phyloP scores from a whole-genome alignment of 2,329 filamentous ascomycete genomes.

The Massarina eburnea region DNA sequence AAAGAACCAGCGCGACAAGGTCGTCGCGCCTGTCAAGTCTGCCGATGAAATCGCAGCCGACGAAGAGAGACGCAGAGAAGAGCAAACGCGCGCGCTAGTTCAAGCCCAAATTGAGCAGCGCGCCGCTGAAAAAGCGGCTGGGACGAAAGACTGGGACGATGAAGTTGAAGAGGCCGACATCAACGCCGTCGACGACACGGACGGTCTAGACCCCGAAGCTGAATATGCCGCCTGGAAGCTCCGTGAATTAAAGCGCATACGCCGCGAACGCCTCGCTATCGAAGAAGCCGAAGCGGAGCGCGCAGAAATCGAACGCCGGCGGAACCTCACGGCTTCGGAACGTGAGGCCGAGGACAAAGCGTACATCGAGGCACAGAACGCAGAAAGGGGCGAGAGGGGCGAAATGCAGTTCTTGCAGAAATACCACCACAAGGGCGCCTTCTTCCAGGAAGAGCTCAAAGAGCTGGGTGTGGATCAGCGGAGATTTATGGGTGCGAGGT shows the following conservation, averaged over 20 bases:
- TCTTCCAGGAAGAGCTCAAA: conserved; percentile 81
- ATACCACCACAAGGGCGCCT: conserved; percentile 96
- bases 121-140: conserved; percentile 70
- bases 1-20: conserved; percentile 59
- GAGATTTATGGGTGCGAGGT: conserved; percentile 82
- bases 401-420: conserved; percentile 91
- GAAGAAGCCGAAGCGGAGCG: conserved; percentile 81
- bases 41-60: conserved; percentile 50
- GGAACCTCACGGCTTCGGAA: conserved; percentile 84
- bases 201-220: conserved; percentile 81
- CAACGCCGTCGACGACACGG: conserved; percentile 83
- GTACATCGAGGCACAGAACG: conserved; percentile 74
- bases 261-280: conserved; percentile 81
- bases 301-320: conserved; percentile 84
- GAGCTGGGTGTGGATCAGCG: conserved; percentile 75
- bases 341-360: conserved; percentile 81
- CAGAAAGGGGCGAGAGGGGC: conserved; percentile 72
- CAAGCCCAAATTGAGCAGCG: conserved; percentile 87
- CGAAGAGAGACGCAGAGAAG: conserved; percentile 62
- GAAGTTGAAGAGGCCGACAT: conserved; percentile 65
- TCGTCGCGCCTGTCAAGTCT: conserved; percentile 30
- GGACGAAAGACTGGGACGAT: conserved; percentile 84
- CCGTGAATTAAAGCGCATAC: conserved; percentile 84
- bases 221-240: conserved; percentile 94
- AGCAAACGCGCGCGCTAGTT: conserved; percentile 75